Evolutionary conservation across 352 stramenopile genomes (phyloP).

Genomic region (Thraustochytrium sp.): DNA sequence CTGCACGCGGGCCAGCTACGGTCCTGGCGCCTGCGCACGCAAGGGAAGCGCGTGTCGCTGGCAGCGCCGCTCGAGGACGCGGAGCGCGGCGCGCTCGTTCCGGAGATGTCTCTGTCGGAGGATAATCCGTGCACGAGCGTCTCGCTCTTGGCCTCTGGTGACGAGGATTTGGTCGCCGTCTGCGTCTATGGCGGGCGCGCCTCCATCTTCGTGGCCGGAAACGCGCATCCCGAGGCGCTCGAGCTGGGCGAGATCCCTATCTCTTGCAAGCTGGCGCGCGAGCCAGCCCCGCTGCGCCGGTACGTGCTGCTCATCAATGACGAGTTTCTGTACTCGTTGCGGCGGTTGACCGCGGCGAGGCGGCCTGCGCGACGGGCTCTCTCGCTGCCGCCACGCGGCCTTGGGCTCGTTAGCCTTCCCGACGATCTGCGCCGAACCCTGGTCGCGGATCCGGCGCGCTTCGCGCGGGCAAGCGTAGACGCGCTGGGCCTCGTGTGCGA

Average conservation of each 20-base stretch:
- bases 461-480: not conserved
- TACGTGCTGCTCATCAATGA: not conserved
- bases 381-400: not conserved
- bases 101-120: no score
- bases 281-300: not conserved
- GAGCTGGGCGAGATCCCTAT: not conserved
- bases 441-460: not conserved
- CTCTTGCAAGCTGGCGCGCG: not conserved
- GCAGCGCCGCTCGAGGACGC: no score
- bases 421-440: not conserved
- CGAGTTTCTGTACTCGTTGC: not conserved
- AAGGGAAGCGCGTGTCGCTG: no score
- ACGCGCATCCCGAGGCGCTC: not conserved
- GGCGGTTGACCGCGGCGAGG: not conserved
- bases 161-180: not conserved
- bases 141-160: not conserved
- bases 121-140: not conserved
- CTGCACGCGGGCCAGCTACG: no score
- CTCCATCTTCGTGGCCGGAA: not conserved
- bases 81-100: no score
- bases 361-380: not conserved
- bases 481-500: not conserved
- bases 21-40: no score
- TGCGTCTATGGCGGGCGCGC: not conserved
- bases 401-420: not conserved